Evolutionary conservation across 148 eudicot species (phyloP), one percentile per base, ranked within the genome.

Genomic region (Silene conica): DNA sequence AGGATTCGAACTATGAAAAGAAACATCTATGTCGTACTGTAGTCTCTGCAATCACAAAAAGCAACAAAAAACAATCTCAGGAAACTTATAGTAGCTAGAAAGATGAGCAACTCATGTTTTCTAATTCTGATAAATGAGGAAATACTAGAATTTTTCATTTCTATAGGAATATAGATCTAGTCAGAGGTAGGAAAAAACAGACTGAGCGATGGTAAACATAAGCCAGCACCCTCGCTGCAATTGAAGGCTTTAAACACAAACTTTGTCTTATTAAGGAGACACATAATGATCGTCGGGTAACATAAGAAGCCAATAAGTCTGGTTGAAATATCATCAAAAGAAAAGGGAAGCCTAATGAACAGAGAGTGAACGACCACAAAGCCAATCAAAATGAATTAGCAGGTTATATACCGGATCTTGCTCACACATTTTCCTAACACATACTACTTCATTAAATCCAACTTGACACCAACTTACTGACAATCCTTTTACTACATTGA

Each of bases 1-100:
- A 55, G 76, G 87, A 68, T 86, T 78, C 78, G 93, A 88, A 84
- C 93, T 72, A 79, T 95, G 97, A 87, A 90, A 95, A 59, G 84
- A 55, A 78, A 95, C 80, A 82, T 92, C 97, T 74, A 92, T 80
- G 65, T 96, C 93, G 55, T 70, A 86, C 85, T 95, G 98, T 75
- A 95, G 82, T 82, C 82, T 89, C 75, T 21, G 87, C 71, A 67
- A 82, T 21, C 45, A 79, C 23, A 73, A 13, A 78, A 77, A 59
- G 50, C 48, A 56, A 69, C 71, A 3, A 73, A 5, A n/a, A 2
- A 14, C 69, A 69, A 62, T 72, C 25, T 61, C 63, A 78, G 67
- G 13, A 21, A 63, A 50, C 14, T 4, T 23, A 50, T 20, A 23
- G 65, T 45, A 56, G 21, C 18, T 45, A 68, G 4, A 0, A 43